phyloP scores from a whole-genome alignment of 257 asterid species.

The Solanum sejunctum region DNA sequence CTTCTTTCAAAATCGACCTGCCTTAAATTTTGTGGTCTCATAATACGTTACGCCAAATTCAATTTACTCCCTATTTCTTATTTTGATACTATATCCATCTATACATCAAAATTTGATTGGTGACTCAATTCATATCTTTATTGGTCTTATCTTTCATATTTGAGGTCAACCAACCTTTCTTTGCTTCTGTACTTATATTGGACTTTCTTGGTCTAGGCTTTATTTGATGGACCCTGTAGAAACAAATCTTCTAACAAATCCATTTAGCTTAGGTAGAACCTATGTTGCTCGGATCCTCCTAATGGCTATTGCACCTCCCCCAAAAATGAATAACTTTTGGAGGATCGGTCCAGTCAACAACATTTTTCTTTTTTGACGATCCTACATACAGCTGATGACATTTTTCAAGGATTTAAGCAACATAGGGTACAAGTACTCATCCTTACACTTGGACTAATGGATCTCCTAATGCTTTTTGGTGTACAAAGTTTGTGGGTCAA shows the following conservation, averaged over 20 bases:
- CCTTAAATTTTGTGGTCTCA: neutral
- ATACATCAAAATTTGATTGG: neutral
- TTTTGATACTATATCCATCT: neutral
- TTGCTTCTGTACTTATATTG: neutral
- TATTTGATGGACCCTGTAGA: neutral
- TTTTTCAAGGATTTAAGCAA: neutral
- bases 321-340: neutral
- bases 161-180: neutral
- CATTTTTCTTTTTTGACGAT: neutral
- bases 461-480: neutral
- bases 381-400: neutral
- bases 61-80: neutral
- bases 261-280: neutral
- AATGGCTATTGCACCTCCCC: neutral
- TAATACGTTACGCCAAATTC: neutral
- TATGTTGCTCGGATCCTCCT: neutral
- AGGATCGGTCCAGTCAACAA: neutral
- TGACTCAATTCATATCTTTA: neutral
- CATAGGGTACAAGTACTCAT: neutral
- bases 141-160: neutral
- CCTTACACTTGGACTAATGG: neutral
- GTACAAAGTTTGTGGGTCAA: neutral
- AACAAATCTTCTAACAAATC: neutral
- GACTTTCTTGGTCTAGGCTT: neutral
- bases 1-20: neutral